These are phyloP conservation scores for Curvularia eragrostidis DNA, from an alignment of 2,329 filamentous ascomycete genomes.

Conservation along the genomic window DNA sequence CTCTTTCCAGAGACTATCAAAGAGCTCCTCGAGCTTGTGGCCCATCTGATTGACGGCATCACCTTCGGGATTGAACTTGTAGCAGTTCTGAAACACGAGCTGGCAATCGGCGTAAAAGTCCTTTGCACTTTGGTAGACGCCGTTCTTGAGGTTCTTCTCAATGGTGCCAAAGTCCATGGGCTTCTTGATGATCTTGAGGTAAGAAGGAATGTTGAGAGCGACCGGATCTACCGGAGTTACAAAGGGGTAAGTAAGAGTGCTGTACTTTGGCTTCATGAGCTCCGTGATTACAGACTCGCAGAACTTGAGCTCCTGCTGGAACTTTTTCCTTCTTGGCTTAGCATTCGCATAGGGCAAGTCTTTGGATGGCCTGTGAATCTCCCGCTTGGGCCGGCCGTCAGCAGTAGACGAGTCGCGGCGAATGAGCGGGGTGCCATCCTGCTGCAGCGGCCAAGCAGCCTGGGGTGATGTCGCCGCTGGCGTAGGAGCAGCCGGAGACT, in stretches of 20 bases:
- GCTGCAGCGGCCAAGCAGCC: conserved; percentile 74
- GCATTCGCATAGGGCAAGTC: conserved; percentile 86
- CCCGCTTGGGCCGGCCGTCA: conserved; percentile 86
- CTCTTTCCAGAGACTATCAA: conserved; percentile 75
- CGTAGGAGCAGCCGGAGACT: conserved; percentile 52
- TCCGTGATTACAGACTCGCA: conserved; percentile 83
- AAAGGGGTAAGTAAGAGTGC: conserved; percentile 74
- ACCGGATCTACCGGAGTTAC: conserved; percentile 88
- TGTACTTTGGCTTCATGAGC: conserved; percentile 76
- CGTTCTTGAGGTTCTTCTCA: conserved; percentile 70
- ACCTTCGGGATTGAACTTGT: conserved; percentile 83
- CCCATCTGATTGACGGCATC: conserved; percentile 77
- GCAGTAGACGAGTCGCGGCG: conserved; percentile 82
- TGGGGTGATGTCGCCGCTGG: conserved; percentile 54
- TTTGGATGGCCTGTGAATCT: conserved; percentile 88
- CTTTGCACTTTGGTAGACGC: conserved; percentile 80
- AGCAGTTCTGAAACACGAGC: conserved; percentile 88
- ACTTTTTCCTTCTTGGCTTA: conserved; percentile 89
- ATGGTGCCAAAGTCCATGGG: conserved; percentile 96
- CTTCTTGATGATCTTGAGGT: conserved; percentile 92
- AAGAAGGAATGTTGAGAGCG: conserved; percentile 89
- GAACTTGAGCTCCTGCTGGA: conserved; percentile 87
- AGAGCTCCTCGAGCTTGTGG: conserved; percentile 74
- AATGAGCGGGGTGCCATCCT: conserved; percentile 80
- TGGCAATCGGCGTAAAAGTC: conserved; percentile 86